Percentiles rank a stretch among this genome's conserved stretches.
These are phyloP conservation scores for Wickerhamomyces mucosus DNA, from an alignment of 805 yeast species.

Conservation along the genomic window DNA sequence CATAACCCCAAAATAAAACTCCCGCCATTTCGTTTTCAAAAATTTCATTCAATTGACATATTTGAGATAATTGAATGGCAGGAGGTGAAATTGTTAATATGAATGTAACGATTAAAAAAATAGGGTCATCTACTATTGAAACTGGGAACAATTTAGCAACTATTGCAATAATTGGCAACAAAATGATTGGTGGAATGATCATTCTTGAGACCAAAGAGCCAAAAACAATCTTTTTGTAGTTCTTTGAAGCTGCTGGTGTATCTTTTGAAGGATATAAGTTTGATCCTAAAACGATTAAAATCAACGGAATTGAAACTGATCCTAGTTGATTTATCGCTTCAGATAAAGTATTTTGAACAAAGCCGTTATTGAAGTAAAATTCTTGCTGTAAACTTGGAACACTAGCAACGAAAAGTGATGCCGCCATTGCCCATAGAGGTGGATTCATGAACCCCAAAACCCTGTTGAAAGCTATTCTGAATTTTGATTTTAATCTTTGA, in stretches of 20 bases:
- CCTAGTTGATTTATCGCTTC: conserved; percentile 59
- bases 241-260: conserved; percentile 54
- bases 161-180: conserved; percentile 57
- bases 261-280: conserved; percentile 63
- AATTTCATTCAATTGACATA: conserved; percentile 65
- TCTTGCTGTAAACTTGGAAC: conserved; percentile 45
- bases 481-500: not conserved
- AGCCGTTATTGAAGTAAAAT: conserved; percentile 51
- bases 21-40: conserved; percentile 80
- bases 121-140: conserved; percentile 73
- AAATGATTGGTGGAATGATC: conserved; percentile 63
- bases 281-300: conserved; percentile 70
- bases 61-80: conserved; percentile 75
- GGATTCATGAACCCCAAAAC: conserved; percentile 56
- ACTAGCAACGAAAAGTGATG: conserved; percentile 61
- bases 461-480: conserved; percentile 4
- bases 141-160: conserved; percentile 54
- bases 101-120: conserved; percentile 67
- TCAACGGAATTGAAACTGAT: conserved; percentile 67
- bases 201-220: conserved; percentile 69
- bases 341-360: conserved; percentile 56
- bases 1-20: conserved; percentile 77
- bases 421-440: conserved; percentile 71
- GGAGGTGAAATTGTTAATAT: conserved; percentile 74
- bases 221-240: conserved; percentile 51